phyloP scores from a whole-genome alignment of 345 rosid genomes.

The Eutrema yunnanense region DNA sequence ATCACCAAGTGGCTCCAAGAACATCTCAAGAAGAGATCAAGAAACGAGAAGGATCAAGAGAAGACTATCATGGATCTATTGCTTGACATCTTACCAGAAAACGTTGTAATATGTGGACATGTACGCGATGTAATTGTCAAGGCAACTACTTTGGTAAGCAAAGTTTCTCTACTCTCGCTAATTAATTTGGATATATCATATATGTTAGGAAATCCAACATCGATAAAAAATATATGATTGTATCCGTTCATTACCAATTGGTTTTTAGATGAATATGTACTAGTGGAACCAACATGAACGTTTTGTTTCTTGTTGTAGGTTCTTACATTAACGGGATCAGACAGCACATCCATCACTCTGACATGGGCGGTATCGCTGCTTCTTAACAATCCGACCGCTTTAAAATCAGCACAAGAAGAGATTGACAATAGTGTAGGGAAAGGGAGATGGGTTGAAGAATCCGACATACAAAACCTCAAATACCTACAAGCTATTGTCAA shows the following conservation, averaged over 20 bases:
- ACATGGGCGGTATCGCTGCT: slow-evolving; percentile 49
- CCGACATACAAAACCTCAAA: slow-evolving; percentile 40
- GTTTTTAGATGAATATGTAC: not conserved
- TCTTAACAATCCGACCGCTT: slow-evolving; percentile 34
- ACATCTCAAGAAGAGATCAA: slow-evolving; percentile 30
- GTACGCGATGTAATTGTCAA: slow-evolving; percentile 43
- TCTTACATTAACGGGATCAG: slow-evolving; percentile 48
- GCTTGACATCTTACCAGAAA: slow-evolving; percentile 36
- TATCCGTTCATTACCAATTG: too few species aligned
- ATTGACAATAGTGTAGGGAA: slow-evolving; percentile 41
- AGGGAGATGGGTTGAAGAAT: slow-evolving; percentile 46
- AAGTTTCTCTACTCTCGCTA: not conserved
- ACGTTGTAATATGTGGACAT: slow-evolving; percentile 36
- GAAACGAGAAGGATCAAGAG: slow-evolving; percentile 4
- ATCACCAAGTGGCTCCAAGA: slow-evolving; percentile 52
- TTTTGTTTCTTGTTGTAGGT: slow-evolving; percentile 25
- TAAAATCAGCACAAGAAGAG: slow-evolving; percentile 49
- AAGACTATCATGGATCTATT: slow-evolving; percentile 54
- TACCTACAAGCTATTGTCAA: slow-evolving; percentile 55
- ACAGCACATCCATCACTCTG: slow-evolving; percentile 38
- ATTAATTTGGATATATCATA: not conserved
- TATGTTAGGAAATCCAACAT: too few species aligned
- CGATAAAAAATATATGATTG: too few species aligned
- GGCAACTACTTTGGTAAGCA: slow-evolving; percentile 53
- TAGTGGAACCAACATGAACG: not conserved